phyloP scores from a whole-genome alignment of 805 yeast genomes.

The Torulaspora franciscae region DNA sequence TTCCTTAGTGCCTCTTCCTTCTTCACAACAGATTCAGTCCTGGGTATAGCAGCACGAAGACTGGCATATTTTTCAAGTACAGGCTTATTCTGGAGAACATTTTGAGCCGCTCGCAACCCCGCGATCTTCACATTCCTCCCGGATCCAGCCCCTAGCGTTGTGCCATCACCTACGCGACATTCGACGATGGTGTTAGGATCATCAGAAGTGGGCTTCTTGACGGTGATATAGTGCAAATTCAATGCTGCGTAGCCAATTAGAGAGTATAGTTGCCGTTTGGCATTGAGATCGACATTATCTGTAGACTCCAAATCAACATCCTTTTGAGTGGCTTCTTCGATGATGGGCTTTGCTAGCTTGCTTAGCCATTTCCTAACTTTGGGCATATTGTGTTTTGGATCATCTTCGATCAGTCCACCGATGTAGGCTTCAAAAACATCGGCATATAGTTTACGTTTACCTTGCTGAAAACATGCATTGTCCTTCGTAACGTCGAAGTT shows the following conservation, averaged over 20 bases:
- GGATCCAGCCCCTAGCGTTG: conserved; percentile 61
- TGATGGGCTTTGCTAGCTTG: conserved; percentile 46
- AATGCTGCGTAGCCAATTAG: conserved; percentile 69
- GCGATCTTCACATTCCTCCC: conserved; percentile 73
- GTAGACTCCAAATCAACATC: conserved; percentile 32
- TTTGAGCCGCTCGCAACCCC: conserved; percentile 79
- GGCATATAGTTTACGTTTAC: conserved; percentile 69
- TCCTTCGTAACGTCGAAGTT: conserved; percentile 39
- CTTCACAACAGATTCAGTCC: conserved; percentile 34
- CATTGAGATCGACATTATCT: conserved; percentile 49
- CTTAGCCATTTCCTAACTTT: conserved; percentile 55
- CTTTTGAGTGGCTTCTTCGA: conserved; percentile 24
- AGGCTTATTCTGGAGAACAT: conserved; percentile 56
- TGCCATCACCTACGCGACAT: conserved; percentile 59
- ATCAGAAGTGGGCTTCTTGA: conserved; percentile 34
- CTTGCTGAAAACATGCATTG: conserved; percentile 38
- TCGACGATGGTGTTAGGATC: conserved; percentile 52
- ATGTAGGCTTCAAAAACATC: conserved; percentile 93
- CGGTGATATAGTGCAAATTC: conserved; percentile 54
- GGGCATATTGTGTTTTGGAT: conserved; percentile 40
- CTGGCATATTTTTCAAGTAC: conserved; percentile 60
- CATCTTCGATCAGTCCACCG: conserved; percentile 71
- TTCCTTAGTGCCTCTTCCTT: conserved; percentile 8
- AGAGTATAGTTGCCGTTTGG: conserved; percentile 74
- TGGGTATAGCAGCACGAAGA: conserved; percentile 50